Percentiles rank a stretch among this genome's conserved stretches.
These are phyloP conservation scores for Solanum sparsipilum DNA, from an alignment of 257 asterid species.

Conservation along the genomic window DNA sequence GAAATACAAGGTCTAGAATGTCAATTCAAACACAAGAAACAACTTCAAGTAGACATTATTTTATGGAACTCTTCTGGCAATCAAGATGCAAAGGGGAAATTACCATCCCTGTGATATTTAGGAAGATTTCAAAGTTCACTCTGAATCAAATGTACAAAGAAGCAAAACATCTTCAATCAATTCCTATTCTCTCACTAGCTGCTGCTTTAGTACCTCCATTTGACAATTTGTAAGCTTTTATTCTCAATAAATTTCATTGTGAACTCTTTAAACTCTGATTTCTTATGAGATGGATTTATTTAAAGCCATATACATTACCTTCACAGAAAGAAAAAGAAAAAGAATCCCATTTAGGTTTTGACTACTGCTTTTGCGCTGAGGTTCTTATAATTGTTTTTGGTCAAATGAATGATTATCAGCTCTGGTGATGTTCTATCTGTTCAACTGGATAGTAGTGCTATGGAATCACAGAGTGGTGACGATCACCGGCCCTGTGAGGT, in stretches of 20 bases:
- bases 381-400: neutral
- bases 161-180: slow-evolving; percentile 46
- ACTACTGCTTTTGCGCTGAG: neutral
- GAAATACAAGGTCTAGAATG: slow-evolving; percentile 13
- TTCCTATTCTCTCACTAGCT: slow-evolving; percentile 61
- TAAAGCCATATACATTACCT: neutral
- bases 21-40: slow-evolving; percentile 29
- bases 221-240: slow-evolving; percentile 57
- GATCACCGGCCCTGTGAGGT: slow-evolving; percentile 56
- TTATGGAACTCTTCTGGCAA: slow-evolving; percentile 29
- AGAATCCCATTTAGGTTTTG: neutral
- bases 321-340: neutral
- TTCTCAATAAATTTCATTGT: neutral
- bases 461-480: slow-evolving; percentile 36
- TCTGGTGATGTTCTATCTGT: slow-evolving; percentile 41
- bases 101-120: slow-evolving; percentile 31
- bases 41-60: slow-evolving; percentile 31
- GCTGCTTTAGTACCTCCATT: slow-evolving; percentile 68
- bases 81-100: slow-evolving; percentile 24
- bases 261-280: neutral
- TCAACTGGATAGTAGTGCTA: slow-evolving; percentile 35
- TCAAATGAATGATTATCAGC: slow-evolving; percentile 26
- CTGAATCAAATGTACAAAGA: slow-evolving; percentile 45
- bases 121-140: slow-evolving; percentile 48
- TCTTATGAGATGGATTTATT: neutral